Evolutionary conservation across 768 basidiomycete genomes (phyloP).

Genomic region (Suillus americanus): DNA sequence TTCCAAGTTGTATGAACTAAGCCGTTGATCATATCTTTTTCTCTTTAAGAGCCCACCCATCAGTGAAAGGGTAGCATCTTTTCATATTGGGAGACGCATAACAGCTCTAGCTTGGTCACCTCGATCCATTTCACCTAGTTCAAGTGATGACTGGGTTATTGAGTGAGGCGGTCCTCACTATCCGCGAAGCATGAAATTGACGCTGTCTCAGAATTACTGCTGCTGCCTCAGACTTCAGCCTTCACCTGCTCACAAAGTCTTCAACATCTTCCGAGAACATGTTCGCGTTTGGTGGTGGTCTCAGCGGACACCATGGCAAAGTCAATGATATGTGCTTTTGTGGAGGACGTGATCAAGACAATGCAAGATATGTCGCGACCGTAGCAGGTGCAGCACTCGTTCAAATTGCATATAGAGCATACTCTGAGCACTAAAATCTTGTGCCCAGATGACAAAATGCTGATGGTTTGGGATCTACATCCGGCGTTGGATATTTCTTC

Average conservation of each 20-base stretch:
- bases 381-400: slow-evolving; percentile 57
- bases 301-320: slow-evolving; percentile 78
- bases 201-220: slow-evolving; percentile 55
- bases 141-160: slow-evolving; percentile 64
- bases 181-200: slow-evolving; percentile 12
- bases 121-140: slow-evolving; percentile 62
- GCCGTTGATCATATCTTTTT: slow-evolving; percentile 12
- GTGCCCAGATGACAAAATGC: slow-evolving; percentile 70
- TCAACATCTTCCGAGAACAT: slow-evolving; percentile 47
- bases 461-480: slow-evolving; percentile 86
- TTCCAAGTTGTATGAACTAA: slow-evolving; percentile 1
- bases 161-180: slow-evolving; percentile 49
- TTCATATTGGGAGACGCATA: slow-evolving; percentile 68
- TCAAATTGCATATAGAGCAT: too few species aligned
- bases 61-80: slow-evolving; percentile 59
- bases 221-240: slow-evolving; percentile 66
- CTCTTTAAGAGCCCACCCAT: slow-evolving; percentile 40
- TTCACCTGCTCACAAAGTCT: slow-evolving; percentile 67
- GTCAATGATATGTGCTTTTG: slow-evolving; percentile 81
- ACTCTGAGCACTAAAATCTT: not conserved
- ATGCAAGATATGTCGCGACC: slow-evolving; percentile 73
- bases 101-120: slow-evolving; percentile 83
- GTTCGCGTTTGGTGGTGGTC: slow-evolving; percentile 74
- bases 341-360: slow-evolving; percentile 69
- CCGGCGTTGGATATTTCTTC: slow-evolving; percentile 51